These are phyloP conservation scores for Leccinum arenicola DNA, from an alignment of 768 basidiomycete genomes.

Conservation along the genomic window DNA sequence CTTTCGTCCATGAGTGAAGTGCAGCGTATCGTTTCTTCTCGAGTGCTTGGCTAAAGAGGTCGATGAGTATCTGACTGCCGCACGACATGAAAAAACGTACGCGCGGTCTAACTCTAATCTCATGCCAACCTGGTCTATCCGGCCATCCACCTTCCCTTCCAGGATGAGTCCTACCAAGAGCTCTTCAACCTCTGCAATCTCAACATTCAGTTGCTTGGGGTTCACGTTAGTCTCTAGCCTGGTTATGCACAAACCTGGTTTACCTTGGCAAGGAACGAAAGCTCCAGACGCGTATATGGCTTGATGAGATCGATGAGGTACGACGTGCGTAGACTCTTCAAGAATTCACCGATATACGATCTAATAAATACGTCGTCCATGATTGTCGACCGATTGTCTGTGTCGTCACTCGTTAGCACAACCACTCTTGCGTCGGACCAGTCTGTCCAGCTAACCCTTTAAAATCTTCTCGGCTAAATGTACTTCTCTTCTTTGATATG, in stretches of 20 bases:
- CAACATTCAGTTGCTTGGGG: constrained; percentile 90
- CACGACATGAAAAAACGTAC: constrained; percentile 36
- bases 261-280: constrained; percentile 91
- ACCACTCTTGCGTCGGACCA: background rate
- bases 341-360: constrained; percentile 93
- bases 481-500: constrained; percentile 94
- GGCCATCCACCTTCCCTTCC: constrained; percentile 95
- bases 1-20: constrained; percentile 77
- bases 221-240: background rate
- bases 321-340: constrained; percentile 91
- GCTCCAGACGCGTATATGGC: constrained; percentile 92
- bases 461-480: constrained; percentile 97
- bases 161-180: constrained; percentile 90
- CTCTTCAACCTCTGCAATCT: constrained; percentile 87
- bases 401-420: background rate
- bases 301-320: constrained; percentile 98
- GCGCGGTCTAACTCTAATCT: constrained; percentile 86
- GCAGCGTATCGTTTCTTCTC: constrained; percentile 86
- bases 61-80: constrained; percentile 2
- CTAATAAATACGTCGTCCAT: constrained; percentile 96
- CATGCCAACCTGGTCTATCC: constrained; percentile 96
- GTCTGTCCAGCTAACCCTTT: constrained; percentile 53
- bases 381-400: constrained; percentile 92
- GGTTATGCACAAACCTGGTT: constrained; percentile 7
- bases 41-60: constrained; percentile 65